phyloP scores from a whole-genome alignment of 805 yeast species.

The Barnettozyma pratensis region DNA sequence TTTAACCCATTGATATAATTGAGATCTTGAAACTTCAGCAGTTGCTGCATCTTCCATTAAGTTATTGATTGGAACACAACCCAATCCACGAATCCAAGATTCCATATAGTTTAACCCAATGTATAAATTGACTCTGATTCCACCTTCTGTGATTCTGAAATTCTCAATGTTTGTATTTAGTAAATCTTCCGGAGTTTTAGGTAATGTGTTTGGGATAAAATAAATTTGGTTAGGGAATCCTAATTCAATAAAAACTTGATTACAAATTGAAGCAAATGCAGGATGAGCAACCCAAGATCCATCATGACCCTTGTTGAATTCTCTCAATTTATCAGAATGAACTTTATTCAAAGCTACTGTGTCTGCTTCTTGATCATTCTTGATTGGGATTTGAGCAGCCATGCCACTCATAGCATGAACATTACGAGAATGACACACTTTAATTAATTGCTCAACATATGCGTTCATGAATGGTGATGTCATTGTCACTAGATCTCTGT shows the following conservation, averaged over 20 bases:
- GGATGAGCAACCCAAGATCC: constrained; percentile 92
- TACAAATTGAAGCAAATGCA: constrained; percentile 69
- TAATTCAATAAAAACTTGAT: constrained; percentile 70
- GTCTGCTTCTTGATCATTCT: constrained; percentile 61
- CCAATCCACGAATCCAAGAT: constrained; percentile 80
- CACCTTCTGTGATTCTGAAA: constrained; percentile 61
- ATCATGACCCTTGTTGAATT: constrained; percentile 74
- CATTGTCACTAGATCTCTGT: constrained; percentile 77
- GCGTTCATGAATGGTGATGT: constrained; percentile 76
- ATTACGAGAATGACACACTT: constrained; percentile 70
- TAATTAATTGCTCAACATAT: constrained; percentile 67
- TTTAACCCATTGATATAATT: constrained; percentile 78
- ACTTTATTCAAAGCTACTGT: constrained; percentile 66
- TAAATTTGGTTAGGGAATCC: constrained; percentile 76
- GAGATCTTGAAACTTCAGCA: constrained; percentile 81
- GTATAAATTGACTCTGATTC: constrained; percentile 65
- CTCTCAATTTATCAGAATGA: constrained; percentile 69
- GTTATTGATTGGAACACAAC: constrained; percentile 82
- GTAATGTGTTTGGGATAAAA: constrained; percentile 38
- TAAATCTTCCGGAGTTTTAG: constrained; percentile 51
- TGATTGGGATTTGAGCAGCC: constrained; percentile 87
- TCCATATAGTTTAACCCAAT: constrained; percentile 80
- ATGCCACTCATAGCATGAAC: constrained; percentile 89
- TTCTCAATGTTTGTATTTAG: constrained; percentile 58
- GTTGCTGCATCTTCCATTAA: constrained; percentile 91